Evolutionary conservation across 176 grass and related monocot species (phyloP).

Genomic region (Triticum dicoccoides): DNA sequence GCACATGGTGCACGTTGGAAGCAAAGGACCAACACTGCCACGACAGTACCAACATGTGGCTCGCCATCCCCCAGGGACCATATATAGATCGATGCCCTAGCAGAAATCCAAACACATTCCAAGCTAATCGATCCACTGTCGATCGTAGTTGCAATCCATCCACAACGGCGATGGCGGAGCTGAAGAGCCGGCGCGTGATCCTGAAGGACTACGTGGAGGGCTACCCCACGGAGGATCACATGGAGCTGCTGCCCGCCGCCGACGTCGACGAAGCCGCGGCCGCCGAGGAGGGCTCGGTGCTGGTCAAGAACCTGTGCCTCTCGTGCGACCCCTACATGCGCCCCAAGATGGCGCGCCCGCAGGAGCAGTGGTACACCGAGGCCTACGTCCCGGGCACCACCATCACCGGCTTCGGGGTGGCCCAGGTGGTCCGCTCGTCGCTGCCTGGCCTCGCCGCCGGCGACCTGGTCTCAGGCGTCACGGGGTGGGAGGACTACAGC

Average conservation of each 20-base stretch:
- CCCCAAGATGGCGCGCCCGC: slow-evolving; percentile 37
- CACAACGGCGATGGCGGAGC: not conserved
- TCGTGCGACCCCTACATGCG: slow-evolving; percentile 79
- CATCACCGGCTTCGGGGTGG: slow-evolving; percentile 53
- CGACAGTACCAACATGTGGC: too few relatives aligned
- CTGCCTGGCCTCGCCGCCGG: slow-evolving; percentile 21
- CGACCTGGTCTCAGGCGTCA: slow-evolving; percentile 56
- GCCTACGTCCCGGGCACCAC: slow-evolving; percentile 45
- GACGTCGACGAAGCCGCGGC: slow-evolving; percentile 15
- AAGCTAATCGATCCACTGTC: too few relatives aligned
- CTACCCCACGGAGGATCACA: slow-evolving; percentile 37
- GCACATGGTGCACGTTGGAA: too few relatives aligned
- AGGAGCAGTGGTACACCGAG: slow-evolving; percentile 28
- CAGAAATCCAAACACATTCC: too few relatives aligned
- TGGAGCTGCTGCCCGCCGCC: slow-evolving; percentile 20
- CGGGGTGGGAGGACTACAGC: slow-evolving; percentile 61
- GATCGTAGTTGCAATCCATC: too few relatives aligned
- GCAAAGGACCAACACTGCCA: too few relatives aligned
- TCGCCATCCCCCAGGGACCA: too few relatives aligned
- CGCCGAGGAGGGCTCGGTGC: not conserved
- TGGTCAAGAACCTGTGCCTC: slow-evolving; percentile 59
- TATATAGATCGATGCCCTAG: too few relatives aligned
- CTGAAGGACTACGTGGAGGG: slow-evolving; percentile 62
- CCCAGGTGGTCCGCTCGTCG: slow-evolving; percentile 34
- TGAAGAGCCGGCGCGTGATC: slow-evolving; percentile 40